Base-by-base conservation (phyloP, 208 protist genomes). In the Crithidia fasciculata region DNA sequence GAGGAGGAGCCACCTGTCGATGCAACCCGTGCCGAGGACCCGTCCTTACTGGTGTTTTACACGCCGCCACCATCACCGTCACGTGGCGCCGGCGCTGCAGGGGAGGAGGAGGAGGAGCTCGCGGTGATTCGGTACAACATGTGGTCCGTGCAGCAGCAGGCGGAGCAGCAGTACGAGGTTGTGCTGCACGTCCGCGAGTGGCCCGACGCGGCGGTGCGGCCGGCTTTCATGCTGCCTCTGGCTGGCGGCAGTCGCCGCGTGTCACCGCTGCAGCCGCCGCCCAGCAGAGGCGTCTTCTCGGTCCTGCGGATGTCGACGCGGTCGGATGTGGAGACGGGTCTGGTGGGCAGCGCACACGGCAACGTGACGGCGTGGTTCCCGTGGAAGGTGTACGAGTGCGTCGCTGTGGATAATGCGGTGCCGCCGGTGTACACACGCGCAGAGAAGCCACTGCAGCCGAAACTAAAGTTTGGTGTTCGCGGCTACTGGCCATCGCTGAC, bases 281-380 rank as follows among this genome's bases (percentile, higher is more conserved):
- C 28, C 28, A 28, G 28, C 28, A 28, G 28, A 49, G 2, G 2
- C 45, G 45, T 49, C 4, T 39, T 18, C 41, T 10, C 12, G 4
- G 45, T 67, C 10, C 61, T 67, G 4, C 47, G 47, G 5, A 67
- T 67, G 61, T 67, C 61, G 5, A 4, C 61, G 7, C 61, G 61
- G 49, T 7, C 28, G 45, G 61, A 67, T 18, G 61, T 67, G 43
- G 61, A 67, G 47, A 67, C 61, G 18, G 61, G 19, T 18, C 47
- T 67, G 28, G 3, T 67, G 15, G 47, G 45, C 15, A 13, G 41
- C n/a, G 5, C 2, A 15, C 18, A 5, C 5, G 43, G 28, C 45
- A 53, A 43, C 18, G 44, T 4, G 7, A 12, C 47, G 5, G 55
- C 45, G 12, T 15, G 4, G 28, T 15, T 53, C 5, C 18, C 44